Evolutionary conservation across 768 basidiomycete species (phyloP).

Genomic region (Rhizopogon rudus): DNA sequence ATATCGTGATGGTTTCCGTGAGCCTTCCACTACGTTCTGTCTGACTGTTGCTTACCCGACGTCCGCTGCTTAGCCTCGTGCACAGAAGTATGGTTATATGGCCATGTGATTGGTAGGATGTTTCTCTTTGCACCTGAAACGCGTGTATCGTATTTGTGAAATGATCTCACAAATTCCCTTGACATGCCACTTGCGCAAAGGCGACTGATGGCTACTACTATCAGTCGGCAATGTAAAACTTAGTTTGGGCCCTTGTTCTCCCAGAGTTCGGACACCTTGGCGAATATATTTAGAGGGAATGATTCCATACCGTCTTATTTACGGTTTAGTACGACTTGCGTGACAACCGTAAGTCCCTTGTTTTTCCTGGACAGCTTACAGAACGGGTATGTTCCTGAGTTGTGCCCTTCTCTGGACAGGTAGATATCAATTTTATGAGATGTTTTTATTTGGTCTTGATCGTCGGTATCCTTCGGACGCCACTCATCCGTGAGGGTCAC

Average conservation of each 20-base stretch:
- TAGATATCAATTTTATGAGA: neutral
- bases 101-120: conserved; percentile 15
- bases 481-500: too few relatives aligned
- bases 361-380: neutral
- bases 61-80: conserved; percentile 7
- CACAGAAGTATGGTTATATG: conserved; percentile 20
- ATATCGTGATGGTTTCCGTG: conserved; percentile 30
- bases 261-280: neutral
- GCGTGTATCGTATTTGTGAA: neutral
- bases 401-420: neutral
- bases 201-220: neutral
- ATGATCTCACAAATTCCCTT: too few relatives aligned
- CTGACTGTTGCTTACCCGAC: neutral
- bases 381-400: neutral
- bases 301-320: neutral
- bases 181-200: too few relatives aligned
- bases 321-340: neutral
- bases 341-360: neutral
- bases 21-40: neutral
- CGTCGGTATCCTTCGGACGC: too few relatives aligned
- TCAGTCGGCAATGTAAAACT: neutral
- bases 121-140: neutral
- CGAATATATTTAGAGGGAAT: neutral
- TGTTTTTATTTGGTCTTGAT: too few relatives aligned
- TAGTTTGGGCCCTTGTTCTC: neutral